Evolutionary conservation across 1,284 basidiomycete genomes (phyloP), one percentile per base, ranked within the genome.

Genomic region (Leucocoprinus gongylophorus): DNA sequence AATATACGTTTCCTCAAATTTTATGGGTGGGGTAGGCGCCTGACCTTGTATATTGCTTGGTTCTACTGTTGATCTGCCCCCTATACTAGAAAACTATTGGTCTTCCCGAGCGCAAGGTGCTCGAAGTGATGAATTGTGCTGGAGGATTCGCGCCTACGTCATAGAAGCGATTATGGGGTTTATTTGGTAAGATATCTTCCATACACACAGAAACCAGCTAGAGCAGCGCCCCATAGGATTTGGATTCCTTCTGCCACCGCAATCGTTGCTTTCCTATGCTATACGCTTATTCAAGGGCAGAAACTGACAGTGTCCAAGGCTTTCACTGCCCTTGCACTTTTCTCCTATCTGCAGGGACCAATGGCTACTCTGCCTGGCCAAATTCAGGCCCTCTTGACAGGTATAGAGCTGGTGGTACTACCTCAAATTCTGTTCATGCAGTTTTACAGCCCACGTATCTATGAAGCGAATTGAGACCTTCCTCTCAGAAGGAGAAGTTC

Each of bases 171-270:
- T 77, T 10, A 80, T 83, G 48, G 72, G 76, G 5, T 86, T 85
- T 61, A 79, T 85, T 47, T 85, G 83, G 80, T 80, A 57, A 50
- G 64, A 17, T 18, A 29, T 43, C 21, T 44, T 2, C 9, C 44
- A 12, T 3, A 21, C 26, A 47, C 15, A 32, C n/a, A 32, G 20
- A 38, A 9, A 41, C 28, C 20, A 30, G 15, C 46, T 48, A 2
- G 32, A 44, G 23, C n/a, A 48, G 21, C 41, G 33, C 39, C 4
- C 13, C 30, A 18, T 53, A 83, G 81, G 83, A 78, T 75, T 23
- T 85, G 83, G 82, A 79, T 85, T 55, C 83, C 83, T 15, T 84
- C 81, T 15, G 82, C 81, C 0, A 84, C 80, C 5, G 80, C 82
- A 12, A 69, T 85, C 2, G 68, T 72, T 6, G 75, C 81, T 1